phyloP scores from a whole-genome alignment of 2,329 filamentous ascomycete genomes.

The Leptographium galeiforme region DNA sequence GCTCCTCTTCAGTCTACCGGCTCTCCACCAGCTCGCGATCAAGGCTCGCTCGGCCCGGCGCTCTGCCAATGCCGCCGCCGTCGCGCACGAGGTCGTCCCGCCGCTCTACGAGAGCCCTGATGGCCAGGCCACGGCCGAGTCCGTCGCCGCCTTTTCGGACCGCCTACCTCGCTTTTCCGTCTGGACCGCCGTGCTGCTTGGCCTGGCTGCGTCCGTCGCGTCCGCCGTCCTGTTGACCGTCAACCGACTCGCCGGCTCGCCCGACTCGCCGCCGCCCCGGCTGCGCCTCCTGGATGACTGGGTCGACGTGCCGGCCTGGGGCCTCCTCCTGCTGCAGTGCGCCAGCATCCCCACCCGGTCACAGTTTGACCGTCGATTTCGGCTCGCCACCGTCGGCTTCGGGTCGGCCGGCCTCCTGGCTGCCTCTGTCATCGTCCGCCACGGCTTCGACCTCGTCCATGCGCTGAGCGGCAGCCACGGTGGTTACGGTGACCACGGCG shows the following conservation, averaged over 20 bases:
- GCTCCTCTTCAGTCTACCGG: conserved; percentile 11
- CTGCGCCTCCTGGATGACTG: conserved; percentile 7
- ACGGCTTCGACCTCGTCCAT: conserved; percentile 14
- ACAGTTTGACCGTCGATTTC: conserved; percentile 16
- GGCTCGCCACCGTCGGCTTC: conserved; percentile 15
- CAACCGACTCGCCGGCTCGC: not conserved
- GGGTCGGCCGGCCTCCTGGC: conserved; percentile 14
- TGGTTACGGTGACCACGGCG: not conserved
- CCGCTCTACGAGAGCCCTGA: conserved; percentile 18
- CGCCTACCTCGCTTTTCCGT: conserved; percentile 14
- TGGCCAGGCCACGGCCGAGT: conserved; percentile 20
- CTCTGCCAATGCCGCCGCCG: not conserved
- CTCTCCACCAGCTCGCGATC: conserved; percentile 8
- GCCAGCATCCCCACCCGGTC: conserved; percentile 15
- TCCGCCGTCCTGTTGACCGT: conserved; percentile 10
- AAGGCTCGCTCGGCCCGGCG: conserved; percentile 5
- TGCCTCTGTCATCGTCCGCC: conserved; percentile 14
- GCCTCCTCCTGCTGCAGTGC: conserved; percentile 16
- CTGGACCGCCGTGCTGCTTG: conserved; percentile 14
- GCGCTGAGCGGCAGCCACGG: conserved; percentile 6
- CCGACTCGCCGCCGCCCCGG: not conserved
- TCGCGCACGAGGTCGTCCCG: conserved; percentile 11
- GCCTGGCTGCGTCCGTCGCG: conserved; percentile 15
- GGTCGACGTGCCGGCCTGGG: conserved; percentile 15
- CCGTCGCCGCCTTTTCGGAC: conserved; percentile 18